These are phyloP conservation scores for Mycena galopus DNA, from an alignment of 768 basidiomycete species.

Conservation along the genomic window DNA sequence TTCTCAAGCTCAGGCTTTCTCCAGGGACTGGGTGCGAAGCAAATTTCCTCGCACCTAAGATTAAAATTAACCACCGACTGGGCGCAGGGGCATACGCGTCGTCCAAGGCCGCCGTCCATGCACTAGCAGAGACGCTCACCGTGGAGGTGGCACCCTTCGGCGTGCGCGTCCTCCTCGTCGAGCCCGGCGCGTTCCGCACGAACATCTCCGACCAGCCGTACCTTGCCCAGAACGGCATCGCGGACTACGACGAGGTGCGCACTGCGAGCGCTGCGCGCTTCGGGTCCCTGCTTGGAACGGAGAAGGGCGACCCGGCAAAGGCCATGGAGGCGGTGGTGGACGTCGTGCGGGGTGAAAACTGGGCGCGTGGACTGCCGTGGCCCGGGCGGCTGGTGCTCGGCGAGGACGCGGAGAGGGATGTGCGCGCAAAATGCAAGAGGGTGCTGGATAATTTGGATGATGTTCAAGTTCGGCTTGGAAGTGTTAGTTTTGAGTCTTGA, in stretches of 20 bases:
- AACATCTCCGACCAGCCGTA: conserved; percentile 42
- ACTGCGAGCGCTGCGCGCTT: conserved; percentile 32
- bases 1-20: neutral
- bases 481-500: conserved; percentile 8
- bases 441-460: conserved; percentile 42
- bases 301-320: neutral
- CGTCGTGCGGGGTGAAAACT: conserved; percentile 41
- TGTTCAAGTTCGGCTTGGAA: too few relatives aligned
- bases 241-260: conserved; percentile 51
- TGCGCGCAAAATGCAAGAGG: conserved; percentile 40
- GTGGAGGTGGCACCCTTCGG: conserved; percentile 53
- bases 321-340: neutral
- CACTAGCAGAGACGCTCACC: conserved; percentile 54
- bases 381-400: conserved; percentile 44
- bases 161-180: conserved; percentile 55
- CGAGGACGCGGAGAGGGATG: conserved; percentile 42
- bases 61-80: neutral
- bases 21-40: conserved; percentile 33
- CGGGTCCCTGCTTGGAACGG: neutral
- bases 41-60: neutral
- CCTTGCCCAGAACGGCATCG: conserved; percentile 44
- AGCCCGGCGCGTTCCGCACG: conserved; percentile 60
- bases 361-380: conserved; percentile 38
- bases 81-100: conserved; percentile 50
- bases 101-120: conserved; percentile 58